Conservation (phyloP, 805 yeast species). For the Kuraishia piskuri region DNA sequence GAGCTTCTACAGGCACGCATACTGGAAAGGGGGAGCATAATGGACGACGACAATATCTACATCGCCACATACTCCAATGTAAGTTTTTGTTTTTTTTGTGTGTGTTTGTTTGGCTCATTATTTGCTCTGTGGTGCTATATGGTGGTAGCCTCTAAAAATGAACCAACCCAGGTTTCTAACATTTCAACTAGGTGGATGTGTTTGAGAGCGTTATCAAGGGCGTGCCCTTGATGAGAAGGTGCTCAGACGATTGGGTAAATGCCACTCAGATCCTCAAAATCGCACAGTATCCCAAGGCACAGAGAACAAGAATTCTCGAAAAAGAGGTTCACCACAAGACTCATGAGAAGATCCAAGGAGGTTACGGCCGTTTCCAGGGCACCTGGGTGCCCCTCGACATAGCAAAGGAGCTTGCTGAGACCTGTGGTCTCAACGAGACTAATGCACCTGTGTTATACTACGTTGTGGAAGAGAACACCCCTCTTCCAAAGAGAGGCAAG, state of each 20-base stretch:
- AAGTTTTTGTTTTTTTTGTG: constrained; percentile 11
- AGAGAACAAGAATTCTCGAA: constrained; percentile 68
- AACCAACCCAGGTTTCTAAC: neutral
- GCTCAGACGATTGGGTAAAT: constrained; percentile 88
- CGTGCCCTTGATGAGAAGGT: constrained; percentile 82
- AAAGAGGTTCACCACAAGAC: constrained; percentile 57
- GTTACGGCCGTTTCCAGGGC: constrained; percentile 79
- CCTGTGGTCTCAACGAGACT: constrained; percentile 40
- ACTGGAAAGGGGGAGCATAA: constrained; percentile 6
- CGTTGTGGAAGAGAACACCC: constrained; percentile 36
- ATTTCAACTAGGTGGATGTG: constrained; percentile 28
- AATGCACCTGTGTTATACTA: constrained; percentile 48
- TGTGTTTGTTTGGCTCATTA: neutral
- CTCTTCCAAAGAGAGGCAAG: constrained; percentile 32
- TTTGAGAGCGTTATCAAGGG: constrained; percentile 51
- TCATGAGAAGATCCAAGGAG: constrained; percentile 79
- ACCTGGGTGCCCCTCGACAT: constrained; percentile 74
- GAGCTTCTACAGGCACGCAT: constrained; percentile 5
- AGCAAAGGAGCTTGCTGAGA: constrained; percentile 49
- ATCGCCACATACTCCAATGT: constrained; percentile 39
- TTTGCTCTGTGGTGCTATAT: too few relatives aligned
- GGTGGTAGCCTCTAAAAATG: too few relatives aligned
- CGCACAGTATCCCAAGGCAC: constrained; percentile 72
- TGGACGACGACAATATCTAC: constrained; percentile 13
- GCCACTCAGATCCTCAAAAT: constrained; percentile 77